Conservation (phyloP, 129 eudicot genomes). For the carrot (Daucus carota) region DH1_v3.0 NC_030384.2:22724001-22724500, state of each 20-base stretch:
- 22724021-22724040: no score
- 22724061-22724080: neutral
- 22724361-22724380: constrained; percentile 98
- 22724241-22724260: neutral
- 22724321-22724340: neutral
- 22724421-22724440: constrained; percentile 79
- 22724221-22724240: neutral
- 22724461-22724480: constrained; percentile 85
- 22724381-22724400: constrained; percentile 96
- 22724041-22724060: no score
- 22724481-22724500: constrained; percentile 93
- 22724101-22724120: neutral
- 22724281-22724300: neutral
- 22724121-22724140: neutral
- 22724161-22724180: neutral
- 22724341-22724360: constrained; percentile 12
- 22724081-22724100: neutral
- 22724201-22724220: no score
- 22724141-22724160: neutral
- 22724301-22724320: neutral
- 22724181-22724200: no score
- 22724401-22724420: constrained; percentile 88
- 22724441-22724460: constrained; percentile 70
- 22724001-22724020: no score
- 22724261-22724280: neutral